A percentile compares a stretch with the other conserved stretches of the same genome.
Conservation (phyloP, 2,329 filamentous ascomycete genomes). For the Botrytis pseudocinerea region DNA sequence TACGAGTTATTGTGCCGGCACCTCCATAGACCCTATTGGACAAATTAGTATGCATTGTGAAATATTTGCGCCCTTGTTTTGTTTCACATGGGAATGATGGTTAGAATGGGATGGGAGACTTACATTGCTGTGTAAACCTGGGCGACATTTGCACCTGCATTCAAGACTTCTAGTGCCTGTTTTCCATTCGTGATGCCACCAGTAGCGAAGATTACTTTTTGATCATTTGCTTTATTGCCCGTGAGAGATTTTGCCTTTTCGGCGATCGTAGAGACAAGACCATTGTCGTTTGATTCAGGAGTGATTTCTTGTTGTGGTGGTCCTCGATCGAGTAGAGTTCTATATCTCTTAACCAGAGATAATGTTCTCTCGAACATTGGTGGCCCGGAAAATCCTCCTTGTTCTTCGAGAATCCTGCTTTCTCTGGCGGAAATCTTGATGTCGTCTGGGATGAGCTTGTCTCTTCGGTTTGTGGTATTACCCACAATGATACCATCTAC, state of each 20-base stretch:
- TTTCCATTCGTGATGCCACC: constrained; percentile 89
- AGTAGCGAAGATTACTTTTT: constrained; percentile 87
- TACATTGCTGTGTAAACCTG: constrained; percentile 82
- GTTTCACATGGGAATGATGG: not conserved
- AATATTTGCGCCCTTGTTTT: not conserved
- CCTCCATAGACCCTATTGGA: constrained; percentile 54
- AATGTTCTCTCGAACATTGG: constrained; percentile 82
- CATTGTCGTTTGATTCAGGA: constrained; percentile 33
- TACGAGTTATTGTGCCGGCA: constrained; percentile 62
- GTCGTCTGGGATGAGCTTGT: constrained; percentile 67
- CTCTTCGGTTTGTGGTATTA: constrained; percentile 88
- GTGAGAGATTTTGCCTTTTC: constrained; percentile 38
- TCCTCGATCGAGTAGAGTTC: constrained; percentile 62
- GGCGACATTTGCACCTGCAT: constrained; percentile 85
- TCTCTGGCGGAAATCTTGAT: constrained; percentile 67
- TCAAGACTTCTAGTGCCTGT: constrained; percentile 77
- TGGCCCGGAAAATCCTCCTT: constrained; percentile 88
- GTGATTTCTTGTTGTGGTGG: constrained; percentile 37
- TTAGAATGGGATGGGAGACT: not conserved
- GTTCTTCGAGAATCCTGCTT: constrained; percentile 66
- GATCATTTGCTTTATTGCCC: constrained; percentile 7
- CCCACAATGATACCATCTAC: constrained; percentile 96
- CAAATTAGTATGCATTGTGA: constrained; percentile 20
- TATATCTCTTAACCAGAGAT: constrained; percentile 76
- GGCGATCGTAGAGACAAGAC: constrained; percentile 41